Evolutionary conservation across 495 filamentous ascomycete species (phyloP).

Genomic region (Hypoxylon intermedium): DNA sequence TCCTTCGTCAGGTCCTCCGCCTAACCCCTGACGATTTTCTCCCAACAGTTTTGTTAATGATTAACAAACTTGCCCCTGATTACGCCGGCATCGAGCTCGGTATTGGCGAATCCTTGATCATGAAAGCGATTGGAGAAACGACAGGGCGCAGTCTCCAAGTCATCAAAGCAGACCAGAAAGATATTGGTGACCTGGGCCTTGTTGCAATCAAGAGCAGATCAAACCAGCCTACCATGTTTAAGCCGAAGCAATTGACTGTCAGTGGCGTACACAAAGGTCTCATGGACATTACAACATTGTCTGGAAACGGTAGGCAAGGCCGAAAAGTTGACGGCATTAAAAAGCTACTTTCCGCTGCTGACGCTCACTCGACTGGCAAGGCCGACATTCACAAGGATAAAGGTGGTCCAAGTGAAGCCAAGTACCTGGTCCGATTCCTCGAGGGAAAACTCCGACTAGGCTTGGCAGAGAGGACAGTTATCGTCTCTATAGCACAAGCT

Average conservation of each 20-base stretch:
- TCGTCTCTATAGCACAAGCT: slow-evolving; percentile 87
- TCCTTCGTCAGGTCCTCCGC: slow-evolving; percentile 89
- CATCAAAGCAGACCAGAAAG: slow-evolving; percentile 92
- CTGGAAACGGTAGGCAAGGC: slow-evolving; percentile 86
- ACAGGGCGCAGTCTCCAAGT: slow-evolving; percentile 85
- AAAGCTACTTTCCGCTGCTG: slow-evolving; percentile 87
- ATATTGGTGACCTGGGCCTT: slow-evolving; percentile 92
- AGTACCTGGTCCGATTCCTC: slow-evolving; percentile 88
- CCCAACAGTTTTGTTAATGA: slow-evolving; percentile 90
- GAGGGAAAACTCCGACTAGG: slow-evolving; percentile 94
- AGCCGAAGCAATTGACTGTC: slow-evolving; percentile 89
- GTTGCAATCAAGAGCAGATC: slow-evolving; percentile 93
- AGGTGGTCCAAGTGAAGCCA: slow-evolving; percentile 92
- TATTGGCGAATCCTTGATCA: slow-evolving; percentile 95
- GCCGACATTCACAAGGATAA: slow-evolving; percentile 92
- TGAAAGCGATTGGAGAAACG: slow-evolving; percentile 96
- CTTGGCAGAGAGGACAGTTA: slow-evolving; percentile 88
- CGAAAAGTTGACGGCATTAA: slow-evolving; percentile 95
- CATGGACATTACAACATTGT: slow-evolving; percentile 83
- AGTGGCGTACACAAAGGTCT: slow-evolving; percentile 86
- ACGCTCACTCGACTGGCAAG: slow-evolving; percentile 72
- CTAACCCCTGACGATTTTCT: slow-evolving; percentile 89
- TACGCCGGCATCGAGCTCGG: slow-evolving; percentile 95
- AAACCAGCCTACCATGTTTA: slow-evolving; percentile 97
- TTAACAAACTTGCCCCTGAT: slow-evolving; percentile 95